Evolutionary conservation across 2,329 filamentous ascomycete genomes (phyloP).

Genomic region (Aspergillus floridensis): DNA sequence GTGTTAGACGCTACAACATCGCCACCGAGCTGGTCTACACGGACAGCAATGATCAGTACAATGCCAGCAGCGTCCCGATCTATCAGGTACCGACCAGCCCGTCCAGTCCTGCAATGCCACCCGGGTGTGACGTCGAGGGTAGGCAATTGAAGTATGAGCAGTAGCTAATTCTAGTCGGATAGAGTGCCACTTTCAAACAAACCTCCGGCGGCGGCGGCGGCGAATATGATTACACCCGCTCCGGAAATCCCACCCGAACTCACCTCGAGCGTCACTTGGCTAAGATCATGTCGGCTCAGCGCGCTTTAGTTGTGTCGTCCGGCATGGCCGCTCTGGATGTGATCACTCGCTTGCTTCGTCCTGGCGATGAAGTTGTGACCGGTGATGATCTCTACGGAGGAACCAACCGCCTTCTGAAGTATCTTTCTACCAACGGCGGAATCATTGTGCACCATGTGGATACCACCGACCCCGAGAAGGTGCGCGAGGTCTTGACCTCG

Average conservation of each 20-base stretch:
- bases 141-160: no score
- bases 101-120: background rate
- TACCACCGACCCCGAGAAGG: conserved; percentile 73
- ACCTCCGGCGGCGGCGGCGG: conserved; percentile 72
- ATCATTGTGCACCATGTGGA: conserved; percentile 96
- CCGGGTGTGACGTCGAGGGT: background rate
- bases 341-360: conserved; percentile 83
- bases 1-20: conserved; percentile 83
- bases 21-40: conserved; percentile 97
- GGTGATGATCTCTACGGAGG: conserved; percentile 97
- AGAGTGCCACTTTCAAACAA: conserved; percentile 97
- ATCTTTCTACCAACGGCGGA: conserved; percentile 81
- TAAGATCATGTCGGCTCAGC: conserved; percentile 96
- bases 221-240: conserved; percentile 98
- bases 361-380: conserved; percentile 94
- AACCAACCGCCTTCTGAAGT: conserved; percentile 89
- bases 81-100: conserved; percentile 66
- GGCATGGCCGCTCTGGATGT: conserved; percentile 98
- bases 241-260: conserved; percentile 92
- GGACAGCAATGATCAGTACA: conserved; percentile 94
- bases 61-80: conserved; percentile 91
- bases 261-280: conserved; percentile 95
- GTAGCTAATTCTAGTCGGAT: conserved; percentile 2
- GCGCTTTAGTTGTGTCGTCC: conserved; percentile 88
- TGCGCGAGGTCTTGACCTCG: conserved; percentile 64